These are phyloP conservation scores for Ogataea dorogensis DNA, from an alignment of 805 yeast species.

Conservation along the genomic window DNA sequence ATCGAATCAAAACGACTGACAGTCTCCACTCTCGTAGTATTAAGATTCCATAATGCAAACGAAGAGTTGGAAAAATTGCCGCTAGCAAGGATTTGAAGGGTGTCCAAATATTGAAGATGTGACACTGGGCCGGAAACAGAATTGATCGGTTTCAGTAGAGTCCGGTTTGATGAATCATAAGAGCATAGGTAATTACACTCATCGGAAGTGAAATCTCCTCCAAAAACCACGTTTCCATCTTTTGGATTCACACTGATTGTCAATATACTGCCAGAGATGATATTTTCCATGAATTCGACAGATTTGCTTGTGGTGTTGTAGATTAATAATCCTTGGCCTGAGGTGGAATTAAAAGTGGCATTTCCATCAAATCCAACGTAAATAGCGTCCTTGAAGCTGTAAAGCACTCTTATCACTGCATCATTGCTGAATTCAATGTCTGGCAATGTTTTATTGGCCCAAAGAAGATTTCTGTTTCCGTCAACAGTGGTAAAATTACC, in stretches of 20 bases:
- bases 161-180: conserved; percentile 50
- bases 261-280: conserved; percentile 38
- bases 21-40: conserved; percentile 30
- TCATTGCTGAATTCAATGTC: conserved; percentile 22
- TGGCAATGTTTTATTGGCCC: conserved; percentile 20
- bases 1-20: conserved; percentile 13
- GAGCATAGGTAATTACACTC: conserved; percentile 64
- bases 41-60: conserved; percentile 57
- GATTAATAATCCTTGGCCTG: conserved; percentile 46
- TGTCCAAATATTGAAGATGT: conserved; percentile 46
- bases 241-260: conserved; percentile 41
- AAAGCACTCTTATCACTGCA: conserved; percentile 28
- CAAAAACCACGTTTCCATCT: conserved; percentile 54
- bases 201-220: conserved; percentile 60
- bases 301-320: conserved; percentile 47
- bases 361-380: conserved; percentile 47
- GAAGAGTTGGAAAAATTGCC: conserved; percentile 51
- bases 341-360: conserved; percentile 22
- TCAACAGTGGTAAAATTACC: conserved; percentile 46
- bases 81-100: conserved; percentile 40
- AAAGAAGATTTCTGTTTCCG: conserved; percentile 19
- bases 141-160: conserved; percentile 49
- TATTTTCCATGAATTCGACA: conserved; percentile 39
- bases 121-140: conserved; percentile 52
- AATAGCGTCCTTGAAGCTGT: conserved; percentile 38